A percentile compares a stretch with the other conserved stretches of the same genome.
Conservation (phyloP, 1,139 yeast genomes). For the Sugiyamaella castrensis region DNA sequence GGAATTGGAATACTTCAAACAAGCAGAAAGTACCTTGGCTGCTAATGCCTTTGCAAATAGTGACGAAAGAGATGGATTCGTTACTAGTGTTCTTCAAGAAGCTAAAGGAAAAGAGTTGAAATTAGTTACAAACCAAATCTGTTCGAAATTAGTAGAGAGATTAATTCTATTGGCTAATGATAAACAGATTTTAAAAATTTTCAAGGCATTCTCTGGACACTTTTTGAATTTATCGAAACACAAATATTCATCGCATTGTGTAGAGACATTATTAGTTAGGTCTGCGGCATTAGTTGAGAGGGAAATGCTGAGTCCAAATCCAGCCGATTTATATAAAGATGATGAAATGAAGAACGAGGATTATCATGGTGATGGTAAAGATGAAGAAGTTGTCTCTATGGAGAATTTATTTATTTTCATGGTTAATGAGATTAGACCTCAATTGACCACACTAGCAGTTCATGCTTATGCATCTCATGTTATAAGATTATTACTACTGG, state of each 20-base stretch:
- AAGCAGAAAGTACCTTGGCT: slow-evolving; percentile 83
- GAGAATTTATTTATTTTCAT: slow-evolving; percentile 63
- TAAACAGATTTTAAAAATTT: slow-evolving; percentile 59
- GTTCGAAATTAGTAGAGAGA: slow-evolving; percentile 90
- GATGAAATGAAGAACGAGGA: slow-evolving; percentile 23
- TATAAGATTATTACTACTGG: slow-evolving; percentile 64
- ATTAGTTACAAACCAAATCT: slow-evolving; percentile 88
- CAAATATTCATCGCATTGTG: slow-evolving; percentile 89
- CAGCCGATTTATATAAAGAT: slow-evolving; percentile 18
- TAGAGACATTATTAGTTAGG: slow-evolving; percentile 79
- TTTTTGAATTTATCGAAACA: slow-evolving; percentile 77
- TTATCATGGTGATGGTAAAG: slow-evolving; percentile 36
- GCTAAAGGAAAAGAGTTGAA: slow-evolving; percentile 87
- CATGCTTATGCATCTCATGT: slow-evolving; percentile 86
- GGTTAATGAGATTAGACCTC: slow-evolving; percentile 65
- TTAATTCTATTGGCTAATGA: slow-evolving; percentile 65
- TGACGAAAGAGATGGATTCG: slow-evolving; percentile 73
- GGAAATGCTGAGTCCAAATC: slow-evolving; percentile 46
- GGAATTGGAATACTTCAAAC: slow-evolving; percentile 87
- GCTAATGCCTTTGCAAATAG: slow-evolving; percentile 71
- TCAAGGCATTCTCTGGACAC: slow-evolving; percentile 65
- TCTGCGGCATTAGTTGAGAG: slow-evolving; percentile 74
- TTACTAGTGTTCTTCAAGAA: slow-evolving; percentile 78
- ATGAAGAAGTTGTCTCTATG: slow-evolving; percentile 48
- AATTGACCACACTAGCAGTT: slow-evolving; percentile 54